Evolutionary conservation across 495 filamentous ascomycete species (phyloP).

Genomic region (Echria macrotheca): DNA sequence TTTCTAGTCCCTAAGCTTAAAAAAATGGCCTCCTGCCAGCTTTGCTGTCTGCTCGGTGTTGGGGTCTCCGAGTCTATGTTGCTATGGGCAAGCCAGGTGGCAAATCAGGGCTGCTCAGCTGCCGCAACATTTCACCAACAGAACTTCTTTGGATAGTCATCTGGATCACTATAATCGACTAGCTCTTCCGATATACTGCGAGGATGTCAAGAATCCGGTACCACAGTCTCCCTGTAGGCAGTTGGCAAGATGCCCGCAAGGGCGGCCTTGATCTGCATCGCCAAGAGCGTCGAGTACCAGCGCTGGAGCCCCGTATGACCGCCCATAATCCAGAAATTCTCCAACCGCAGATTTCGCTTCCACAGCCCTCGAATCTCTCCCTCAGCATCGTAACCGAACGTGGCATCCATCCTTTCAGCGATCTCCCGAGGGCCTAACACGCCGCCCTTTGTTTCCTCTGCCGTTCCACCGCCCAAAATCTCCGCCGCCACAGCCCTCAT

Average conservation of each 20-base stretch:
- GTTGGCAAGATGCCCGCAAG: slow-evolving; percentile 23
- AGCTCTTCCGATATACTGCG: too few species aligned
- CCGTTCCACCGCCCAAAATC: slow-evolving; percentile 14
- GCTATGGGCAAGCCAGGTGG: too few species aligned
- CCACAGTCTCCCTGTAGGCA: slow-evolving; percentile 19
- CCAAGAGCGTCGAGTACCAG: slow-evolving; percentile 25
- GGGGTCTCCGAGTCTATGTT: too few species aligned
- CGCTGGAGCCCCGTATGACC: slow-evolving; percentile 24
- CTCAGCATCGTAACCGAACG: slow-evolving; percentile 27
- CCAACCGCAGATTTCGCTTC: slow-evolving; percentile 24
- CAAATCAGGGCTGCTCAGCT: too few species aligned
- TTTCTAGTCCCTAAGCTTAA: too few species aligned
- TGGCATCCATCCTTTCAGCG: slow-evolving; percentile 24
- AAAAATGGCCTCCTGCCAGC: too few species aligned
- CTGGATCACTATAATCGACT: too few species aligned
- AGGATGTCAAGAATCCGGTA: neutral
- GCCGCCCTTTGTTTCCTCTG: neutral
- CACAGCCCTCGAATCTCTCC: slow-evolving; percentile 31
- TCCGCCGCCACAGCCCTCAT: slow-evolving; percentile 12
- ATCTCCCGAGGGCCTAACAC: slow-evolving; percentile 23
- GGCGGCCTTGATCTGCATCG: slow-evolving; percentile 31
- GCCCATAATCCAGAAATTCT: slow-evolving; percentile 30
- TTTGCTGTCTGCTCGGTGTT: too few species aligned
- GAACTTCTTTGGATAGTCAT: too few species aligned
- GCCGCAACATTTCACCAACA: too few species aligned